Conservation (phyloP, 2,329 filamentous ascomycete species). For the Ophiostoma perfectum region DNA sequence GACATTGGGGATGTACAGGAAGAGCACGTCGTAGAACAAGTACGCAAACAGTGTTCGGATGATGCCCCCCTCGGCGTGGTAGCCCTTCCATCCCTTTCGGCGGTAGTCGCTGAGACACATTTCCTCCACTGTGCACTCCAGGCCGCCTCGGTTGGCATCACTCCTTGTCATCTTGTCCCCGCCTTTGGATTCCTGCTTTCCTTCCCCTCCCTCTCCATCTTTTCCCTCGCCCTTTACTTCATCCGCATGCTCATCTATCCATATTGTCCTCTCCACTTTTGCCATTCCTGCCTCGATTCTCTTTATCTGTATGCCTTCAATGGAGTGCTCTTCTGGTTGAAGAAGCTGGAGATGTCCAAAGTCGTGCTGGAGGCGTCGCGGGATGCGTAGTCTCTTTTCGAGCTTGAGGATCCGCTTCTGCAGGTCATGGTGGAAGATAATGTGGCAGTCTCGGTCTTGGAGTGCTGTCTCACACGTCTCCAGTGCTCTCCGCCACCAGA, state of each 20-base stretch:
- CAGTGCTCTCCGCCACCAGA: slow-evolving; percentile 73
- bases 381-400: slow-evolving; percentile 75
- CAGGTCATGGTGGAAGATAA: slow-evolving; percentile 89
- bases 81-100: slow-evolving; percentile 82
- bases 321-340: slow-evolving; percentile 67
- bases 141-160: slow-evolving; percentile 19
- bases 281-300: slow-evolving; percentile 39
- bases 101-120: slow-evolving; percentile 92
- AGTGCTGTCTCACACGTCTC: slow-evolving; percentile 80
- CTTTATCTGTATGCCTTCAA: slow-evolving; percentile 74
- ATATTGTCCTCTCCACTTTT: slow-evolving; percentile 65
- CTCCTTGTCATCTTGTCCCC: slow-evolving; percentile 4
- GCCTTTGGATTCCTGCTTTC: background rate
- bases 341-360: slow-evolving; percentile 79
- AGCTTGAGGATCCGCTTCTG: slow-evolving; percentile 92
- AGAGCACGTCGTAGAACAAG: slow-evolving; percentile 88
- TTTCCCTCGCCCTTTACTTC: slow-evolving; percentile 30
- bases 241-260: slow-evolving; percentile 61
- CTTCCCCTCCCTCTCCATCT: background rate
- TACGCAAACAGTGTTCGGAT: slow-evolving; percentile 86
- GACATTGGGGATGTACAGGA: slow-evolving; percentile 89
- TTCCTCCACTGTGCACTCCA: slow-evolving; percentile 78
- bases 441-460: slow-evolving; percentile 80
- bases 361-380: slow-evolving; percentile 82
- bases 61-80: slow-evolving; percentile 87